These are phyloP conservation scores for Rasamsonia emersonii DNA, from an alignment of 2,329 filamentous ascomycete genomes.

Conservation along the genomic window DNA sequence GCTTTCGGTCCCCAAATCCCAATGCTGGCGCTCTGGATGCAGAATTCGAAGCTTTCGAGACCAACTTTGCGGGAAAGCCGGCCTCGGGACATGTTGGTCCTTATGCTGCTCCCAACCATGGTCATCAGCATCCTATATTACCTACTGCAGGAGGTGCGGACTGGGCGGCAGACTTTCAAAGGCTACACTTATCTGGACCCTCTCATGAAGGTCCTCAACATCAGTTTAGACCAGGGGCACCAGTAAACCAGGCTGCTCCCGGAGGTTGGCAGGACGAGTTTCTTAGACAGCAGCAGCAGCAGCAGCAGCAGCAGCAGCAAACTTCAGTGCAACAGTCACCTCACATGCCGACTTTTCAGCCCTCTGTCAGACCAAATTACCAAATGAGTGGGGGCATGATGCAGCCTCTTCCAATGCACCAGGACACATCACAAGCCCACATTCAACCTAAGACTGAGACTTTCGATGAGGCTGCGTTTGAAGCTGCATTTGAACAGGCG, in stretches of 20 bases:
- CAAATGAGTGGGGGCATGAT: conserved; percentile 16
- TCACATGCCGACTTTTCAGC: conserved; percentile 18
- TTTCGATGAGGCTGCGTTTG: conserved; percentile 39
- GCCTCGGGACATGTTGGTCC: conserved; percentile 29
- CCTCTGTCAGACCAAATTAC: conserved; percentile 19
- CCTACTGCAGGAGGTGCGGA: conserved; percentile 16
- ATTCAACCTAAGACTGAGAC: conserved; percentile 19
- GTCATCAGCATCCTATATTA: conserved; percentile 16
- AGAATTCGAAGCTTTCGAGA: conserved; percentile 63
- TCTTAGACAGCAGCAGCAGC: conserved; percentile 33
- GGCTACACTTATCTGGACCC: conserved; percentile 31
- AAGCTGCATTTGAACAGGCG: conserved; percentile 36
- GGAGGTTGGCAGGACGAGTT: conserved; percentile 56
- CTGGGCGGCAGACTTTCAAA: conserved; percentile 42
- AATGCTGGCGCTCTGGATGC: conserved; percentile 50
- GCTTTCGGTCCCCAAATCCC: conserved; percentile 52
- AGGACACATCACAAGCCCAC: conserved; percentile 17
- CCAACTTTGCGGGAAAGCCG: conserved; percentile 21
- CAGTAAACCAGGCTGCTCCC: conserved; percentile 19
- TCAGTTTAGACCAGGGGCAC: conserved; percentile 35
- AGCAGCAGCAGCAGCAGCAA: conserved; percentile 18
- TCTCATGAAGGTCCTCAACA: conserved; percentile 39
- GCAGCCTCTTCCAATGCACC: conserved; percentile 16
- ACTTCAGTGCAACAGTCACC: conserved; percentile 15
- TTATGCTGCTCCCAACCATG: conserved; percentile 15